Evolutionary conservation across 176 grass and related monocot genomes (phyloP).

Genomic region (Musa acuminata): DNA sequence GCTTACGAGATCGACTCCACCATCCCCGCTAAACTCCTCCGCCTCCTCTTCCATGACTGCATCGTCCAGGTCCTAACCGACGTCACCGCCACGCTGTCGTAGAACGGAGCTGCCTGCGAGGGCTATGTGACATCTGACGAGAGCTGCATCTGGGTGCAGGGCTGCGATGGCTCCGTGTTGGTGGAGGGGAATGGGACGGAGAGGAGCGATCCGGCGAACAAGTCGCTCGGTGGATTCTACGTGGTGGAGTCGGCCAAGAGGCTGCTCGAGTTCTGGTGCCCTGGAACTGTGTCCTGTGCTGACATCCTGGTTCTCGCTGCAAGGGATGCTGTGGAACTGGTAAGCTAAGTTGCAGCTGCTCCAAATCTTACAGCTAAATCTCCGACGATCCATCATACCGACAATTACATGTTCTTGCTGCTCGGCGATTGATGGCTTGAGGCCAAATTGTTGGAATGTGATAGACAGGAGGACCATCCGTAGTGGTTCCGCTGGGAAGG

Average conservation of each 20-base stretch:
- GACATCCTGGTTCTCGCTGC: constrained; percentile 81
- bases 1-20: constrained; percentile 42
- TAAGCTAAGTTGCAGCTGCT: constrained; percentile 27
- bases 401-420: too few relatives aligned
- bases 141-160: constrained; percentile 23
- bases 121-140: neutral
- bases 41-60: constrained; percentile 92
- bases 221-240: constrained; percentile 73
- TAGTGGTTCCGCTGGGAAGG: constrained; percentile 48
- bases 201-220: constrained; percentile 79
- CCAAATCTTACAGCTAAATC: too few relatives aligned
- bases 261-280: constrained; percentile 65
- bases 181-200: constrained; percentile 63
- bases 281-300: constrained; percentile 74
- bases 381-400: too few relatives aligned
- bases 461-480: constrained; percentile 69
- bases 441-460: neutral
- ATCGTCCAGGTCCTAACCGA: constrained; percentile 64
- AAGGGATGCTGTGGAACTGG: constrained; percentile 72
- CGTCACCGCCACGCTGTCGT: neutral
- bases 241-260: constrained; percentile 73
- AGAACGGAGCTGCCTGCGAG: neutral
- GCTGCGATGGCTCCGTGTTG: constrained; percentile 83
- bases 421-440: neutral
- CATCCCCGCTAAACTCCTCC: constrained; percentile 69